These are phyloP conservation scores for Selaginella moellendorffii DNA, from an alignment of 75 land plant species.

Conservation along the genomic window DNA sequence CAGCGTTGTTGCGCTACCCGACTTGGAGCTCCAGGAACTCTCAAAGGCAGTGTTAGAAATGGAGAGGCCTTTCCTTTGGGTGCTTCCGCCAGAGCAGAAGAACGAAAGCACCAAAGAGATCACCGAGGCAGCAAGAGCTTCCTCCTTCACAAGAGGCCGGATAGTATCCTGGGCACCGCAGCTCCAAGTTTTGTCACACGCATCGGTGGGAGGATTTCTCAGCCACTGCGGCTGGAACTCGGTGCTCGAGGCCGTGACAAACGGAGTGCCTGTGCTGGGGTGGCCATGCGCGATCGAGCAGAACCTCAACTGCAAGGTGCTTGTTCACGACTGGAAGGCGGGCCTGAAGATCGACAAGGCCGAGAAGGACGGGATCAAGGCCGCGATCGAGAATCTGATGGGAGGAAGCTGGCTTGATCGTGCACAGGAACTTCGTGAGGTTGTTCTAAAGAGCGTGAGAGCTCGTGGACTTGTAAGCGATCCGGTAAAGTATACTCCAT, in stretches of 20 bases:
- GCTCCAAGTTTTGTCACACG: slow-evolving; percentile 14
- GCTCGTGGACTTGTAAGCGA: no score
- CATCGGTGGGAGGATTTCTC: slow-evolving; percentile 10
- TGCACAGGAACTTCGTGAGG: not conserved
- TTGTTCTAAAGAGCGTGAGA: not conserved
- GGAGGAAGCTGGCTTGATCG: not conserved
- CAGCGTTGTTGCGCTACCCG: not conserved
- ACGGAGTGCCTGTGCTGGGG: slow-evolving; percentile 2
- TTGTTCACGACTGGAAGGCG: not conserved
- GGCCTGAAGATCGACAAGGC: not conserved
- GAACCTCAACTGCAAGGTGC: not conserved
- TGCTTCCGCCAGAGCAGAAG: not conserved
- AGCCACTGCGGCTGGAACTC: slow-evolving; percentile 31
- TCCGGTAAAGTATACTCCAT: no score
- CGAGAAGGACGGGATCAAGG: no score
- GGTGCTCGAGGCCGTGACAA: slow-evolving; percentile 11
- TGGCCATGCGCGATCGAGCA: not conserved
- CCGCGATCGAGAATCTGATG: not conserved
- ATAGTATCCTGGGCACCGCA: slow-evolving; percentile 1
- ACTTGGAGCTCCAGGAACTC: not conserved
- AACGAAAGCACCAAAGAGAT: not conserved
- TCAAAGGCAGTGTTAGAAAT: not conserved
- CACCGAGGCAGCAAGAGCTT: no score
- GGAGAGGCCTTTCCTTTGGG: not conserved
- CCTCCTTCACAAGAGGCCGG: not conserved